Percentiles rank a stretch among this genome's conserved stretches.
Evolutionary conservation across 2,329 filamentous ascomycete genomes (phyloP).

Genomic region (Xylariaceae sp.): DNA sequence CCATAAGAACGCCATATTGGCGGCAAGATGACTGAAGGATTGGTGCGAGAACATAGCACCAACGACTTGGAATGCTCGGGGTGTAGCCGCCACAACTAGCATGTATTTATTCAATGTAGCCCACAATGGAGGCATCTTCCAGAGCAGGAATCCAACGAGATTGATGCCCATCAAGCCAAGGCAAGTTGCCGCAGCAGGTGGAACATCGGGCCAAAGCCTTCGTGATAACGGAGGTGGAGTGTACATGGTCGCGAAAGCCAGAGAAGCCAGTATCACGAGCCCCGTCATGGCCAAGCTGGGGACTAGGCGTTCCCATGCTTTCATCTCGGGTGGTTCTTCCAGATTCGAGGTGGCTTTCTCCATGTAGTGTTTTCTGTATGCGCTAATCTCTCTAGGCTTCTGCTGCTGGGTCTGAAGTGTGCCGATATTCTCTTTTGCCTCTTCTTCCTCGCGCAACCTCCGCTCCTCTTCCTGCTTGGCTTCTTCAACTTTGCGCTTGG

Average conservation of each 20-base stretch:
- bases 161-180: slow-evolving; percentile 60
- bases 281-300: slow-evolving; percentile 51
- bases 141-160: slow-evolving; percentile 52
- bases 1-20: slow-evolving; percentile 66
- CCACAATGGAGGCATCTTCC: slow-evolving; percentile 66
- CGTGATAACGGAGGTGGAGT: slow-evolving; percentile 44
- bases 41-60: slow-evolving; percentile 70
- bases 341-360: slow-evolving; percentile 50
- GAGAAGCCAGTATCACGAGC: slow-evolving; percentile 43
- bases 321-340: slow-evolving; percentile 51
- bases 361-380: slow-evolving; percentile 40
- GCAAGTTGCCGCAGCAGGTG: slow-evolving; percentile 64
- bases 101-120: slow-evolving; percentile 66
- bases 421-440: slow-evolving; percentile 37
- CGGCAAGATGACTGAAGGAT: slow-evolving; percentile 53
- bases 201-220: slow-evolving; percentile 59
- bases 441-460: slow-evolving; percentile 41
- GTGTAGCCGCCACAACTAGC: slow-evolving; percentile 62
- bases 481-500: slow-evolving; percentile 48
- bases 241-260: slow-evolving; percentile 48
- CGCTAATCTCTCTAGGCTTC: slow-evolving; percentile 36
- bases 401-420: slow-evolving; percentile 40
- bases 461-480: slow-evolving; percentile 42
- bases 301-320: slow-evolving; percentile 51
- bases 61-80: slow-evolving; percentile 59